These are phyloP conservation scores for Lathyrus oleraceus DNA, from an alignment of 306 rosid genomes.

Conservation along the genomic window DNA sequence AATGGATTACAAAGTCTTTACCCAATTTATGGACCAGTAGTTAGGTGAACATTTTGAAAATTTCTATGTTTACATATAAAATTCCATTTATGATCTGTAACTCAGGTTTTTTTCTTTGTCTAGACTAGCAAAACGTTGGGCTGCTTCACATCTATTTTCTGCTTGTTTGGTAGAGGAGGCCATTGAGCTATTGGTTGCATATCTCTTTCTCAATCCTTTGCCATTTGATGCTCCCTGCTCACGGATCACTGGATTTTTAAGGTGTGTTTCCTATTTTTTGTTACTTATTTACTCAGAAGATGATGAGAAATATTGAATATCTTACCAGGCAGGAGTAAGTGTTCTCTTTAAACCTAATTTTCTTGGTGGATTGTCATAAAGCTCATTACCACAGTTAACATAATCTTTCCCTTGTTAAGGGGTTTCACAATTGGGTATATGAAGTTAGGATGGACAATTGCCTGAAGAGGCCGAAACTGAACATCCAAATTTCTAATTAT, in stretches of 20 bases:
- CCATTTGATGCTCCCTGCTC: conserved; percentile 81
- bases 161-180: conserved; percentile 92
- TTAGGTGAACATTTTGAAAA: conserved; percentile 57
- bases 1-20: conserved; percentile 80
- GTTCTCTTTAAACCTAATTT: neutral
- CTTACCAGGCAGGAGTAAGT: neutral
- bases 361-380: neutral
- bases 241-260: conserved; percentile 80
- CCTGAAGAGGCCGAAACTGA: neutral
- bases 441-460: neutral
- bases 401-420: neutral
- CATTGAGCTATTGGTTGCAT: conserved; percentile 83
- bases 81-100: conserved; percentile 20
- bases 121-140: conserved; percentile 98
- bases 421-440: conserved; percentile 12
- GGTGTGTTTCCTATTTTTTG: conserved; percentile 52
- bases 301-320: neutral
- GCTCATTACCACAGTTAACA: neutral
- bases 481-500: neutral
- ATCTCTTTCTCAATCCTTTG: conserved; percentile 76
- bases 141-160: conserved; percentile 87
- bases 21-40: conserved; percentile 78
- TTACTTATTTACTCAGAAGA: conserved; percentile 28
- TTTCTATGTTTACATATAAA: conserved; percentile 7
- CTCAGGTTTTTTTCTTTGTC: conserved; percentile 40